Percentiles rank a stretch among this genome's conserved stretches.
phyloP scores from a whole-genome alignment of 2,329 filamentous ascomycete genomes.

The Macrophomina pseudophaseolina region DNA sequence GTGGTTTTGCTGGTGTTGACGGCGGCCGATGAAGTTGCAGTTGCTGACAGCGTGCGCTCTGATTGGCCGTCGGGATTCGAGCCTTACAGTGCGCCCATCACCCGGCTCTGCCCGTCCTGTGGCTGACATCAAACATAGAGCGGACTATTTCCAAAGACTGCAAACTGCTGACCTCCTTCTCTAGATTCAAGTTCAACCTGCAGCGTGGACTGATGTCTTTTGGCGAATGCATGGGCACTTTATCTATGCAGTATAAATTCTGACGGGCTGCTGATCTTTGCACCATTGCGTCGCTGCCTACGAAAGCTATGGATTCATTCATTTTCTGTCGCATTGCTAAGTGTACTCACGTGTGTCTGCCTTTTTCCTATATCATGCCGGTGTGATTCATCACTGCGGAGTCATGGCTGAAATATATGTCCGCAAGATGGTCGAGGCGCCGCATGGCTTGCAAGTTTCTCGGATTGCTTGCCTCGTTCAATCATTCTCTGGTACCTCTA shows the following conservation, averaged over 20 bases:
- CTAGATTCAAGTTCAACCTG: not conserved
- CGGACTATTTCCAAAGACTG: not conserved
- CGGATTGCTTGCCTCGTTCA: too few relatives aligned
- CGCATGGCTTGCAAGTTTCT: not conserved
- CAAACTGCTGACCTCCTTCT: not conserved
- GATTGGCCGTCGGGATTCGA: conserved; percentile 19
- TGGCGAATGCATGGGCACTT: not conserved
- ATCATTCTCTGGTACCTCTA: not conserved
- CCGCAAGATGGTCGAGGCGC: not conserved
- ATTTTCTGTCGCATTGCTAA: too few relatives aligned
- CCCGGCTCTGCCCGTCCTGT: conserved; percentile 1
- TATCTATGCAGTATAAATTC: not conserved
- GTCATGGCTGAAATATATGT: not conserved
- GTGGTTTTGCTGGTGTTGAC: conserved; percentile 44
- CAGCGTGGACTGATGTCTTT: not conserved
- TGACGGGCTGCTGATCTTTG: not conserved
- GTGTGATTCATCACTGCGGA: not conserved
- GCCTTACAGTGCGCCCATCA: not conserved
- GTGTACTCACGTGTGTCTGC: not conserved
- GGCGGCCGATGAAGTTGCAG: conserved; percentile 26
- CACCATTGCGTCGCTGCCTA: not conserved
- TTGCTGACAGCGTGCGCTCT: conserved; percentile 19
- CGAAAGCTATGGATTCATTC: not conserved
- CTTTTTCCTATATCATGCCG: not conserved
- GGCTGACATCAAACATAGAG: not conserved